Base-by-base conservation (phyloP, 164 flowering plant genomes). In the Stephania yunnanensis region DNA sequence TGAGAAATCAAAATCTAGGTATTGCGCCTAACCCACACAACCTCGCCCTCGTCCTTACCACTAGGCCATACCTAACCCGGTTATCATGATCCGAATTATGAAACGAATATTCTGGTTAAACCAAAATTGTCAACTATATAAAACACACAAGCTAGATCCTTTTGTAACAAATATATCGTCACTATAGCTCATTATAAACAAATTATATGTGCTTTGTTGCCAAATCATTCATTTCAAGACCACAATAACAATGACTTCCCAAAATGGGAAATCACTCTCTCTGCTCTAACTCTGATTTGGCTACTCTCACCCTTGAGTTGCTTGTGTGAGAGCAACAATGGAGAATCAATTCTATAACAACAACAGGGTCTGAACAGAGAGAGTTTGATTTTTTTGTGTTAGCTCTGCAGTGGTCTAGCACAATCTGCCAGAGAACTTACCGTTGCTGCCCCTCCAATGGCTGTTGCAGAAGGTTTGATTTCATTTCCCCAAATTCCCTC, bases 361-460 rank as follows among this genome's bases (percentile, higher is more conserved):
- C 42, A 36, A 2, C 42, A 36, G 42, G 42, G 42, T 36, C 42
- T 68, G 46, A 46, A 29, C 78, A 75, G 61, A 75, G 73, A 46
- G 78, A 75, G 69, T 75, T 75, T 45, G 78, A 75, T 75, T 75
- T 70, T 65, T 75, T 75, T 8, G 58, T 71, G 1, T 75, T 75
- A 58, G 48, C 78, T 55, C 73, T 75, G 10, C 78, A 70, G 68
- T 75, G 78, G 78, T 68, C 73, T 58, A 73, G 78, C 20, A 69
- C 78, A 11, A 22, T 70, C 29, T 75, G 78, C 64, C 73, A 70
- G 22, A 22, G 61, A 45, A 75, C 78, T 12, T n/a, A 20, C 46
- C 73, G 63, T 20, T 75, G 78, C 31, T 75, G 78, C 46, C 29
- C 78, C 10, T 22, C 55, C 12, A 75, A 75, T 61, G 78, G 69